These are phyloP conservation scores for Pyrenochaeta sp. DNA, from an alignment of 2,329 filamentous ascomycete genomes.

Conservation along the genomic window DNA sequence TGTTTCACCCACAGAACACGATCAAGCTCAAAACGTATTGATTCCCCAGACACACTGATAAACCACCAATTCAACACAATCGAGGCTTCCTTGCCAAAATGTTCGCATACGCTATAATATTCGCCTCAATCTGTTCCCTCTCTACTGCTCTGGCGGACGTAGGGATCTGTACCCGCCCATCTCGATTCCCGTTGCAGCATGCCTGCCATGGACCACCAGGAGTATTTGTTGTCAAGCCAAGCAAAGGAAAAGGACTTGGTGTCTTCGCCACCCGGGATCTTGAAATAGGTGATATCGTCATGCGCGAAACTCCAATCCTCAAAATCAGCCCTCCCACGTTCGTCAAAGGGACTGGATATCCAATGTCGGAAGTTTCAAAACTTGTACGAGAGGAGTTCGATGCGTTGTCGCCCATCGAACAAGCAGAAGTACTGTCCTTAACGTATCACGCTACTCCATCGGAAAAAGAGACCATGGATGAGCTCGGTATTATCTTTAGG, in stretches of 20 bases:
- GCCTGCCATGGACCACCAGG: slow-evolving; percentile 33
- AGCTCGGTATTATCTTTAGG: slow-evolving; percentile 41
- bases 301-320: slow-evolving; percentile 51
- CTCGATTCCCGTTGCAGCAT: slow-evolving; percentile 22
- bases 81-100: too few species aligned
- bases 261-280: slow-evolving; percentile 50
- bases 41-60: too few species aligned
- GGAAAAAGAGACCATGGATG: slow-evolving; percentile 28
- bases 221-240: slow-evolving; percentile 36
- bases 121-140: background rate
- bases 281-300: slow-evolving; percentile 48
- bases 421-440: slow-evolving; percentile 38
- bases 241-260: slow-evolving; percentile 53
- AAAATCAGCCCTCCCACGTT: slow-evolving; percentile 37
- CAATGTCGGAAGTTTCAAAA: slow-evolving; percentile 27
- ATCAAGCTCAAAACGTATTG: background rate
- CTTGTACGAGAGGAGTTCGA: slow-evolving; percentile 35
- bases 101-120: background rate
- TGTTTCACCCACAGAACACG: slow-evolving; percentile 20
- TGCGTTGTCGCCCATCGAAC: slow-evolving; percentile 20
- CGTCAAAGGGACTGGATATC: slow-evolving; percentile 35
- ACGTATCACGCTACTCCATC: slow-evolving; percentile 28
- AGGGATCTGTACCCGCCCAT: slow-evolving; percentile 18
- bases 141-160: slow-evolving; percentile 9
- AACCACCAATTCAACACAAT: too few species aligned